Evolutionary conservation across 768 basidiomycete genomes (phyloP).

Genomic region (Epithele typhae): DNA sequence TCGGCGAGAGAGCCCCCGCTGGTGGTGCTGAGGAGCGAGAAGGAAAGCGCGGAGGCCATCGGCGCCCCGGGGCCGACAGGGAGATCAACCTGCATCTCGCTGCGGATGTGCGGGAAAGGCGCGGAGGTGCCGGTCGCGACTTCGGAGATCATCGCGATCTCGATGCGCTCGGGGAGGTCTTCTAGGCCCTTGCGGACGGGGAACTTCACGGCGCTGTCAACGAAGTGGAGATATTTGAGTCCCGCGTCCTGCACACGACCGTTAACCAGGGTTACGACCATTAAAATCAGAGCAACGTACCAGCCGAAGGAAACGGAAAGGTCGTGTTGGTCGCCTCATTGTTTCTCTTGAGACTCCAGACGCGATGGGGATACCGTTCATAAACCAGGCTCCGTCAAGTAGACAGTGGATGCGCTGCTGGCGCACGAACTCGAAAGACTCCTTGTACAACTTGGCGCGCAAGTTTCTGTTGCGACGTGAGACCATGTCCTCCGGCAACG

Average conservation of each 20-base stretch:
- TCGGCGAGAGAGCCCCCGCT: conserved; percentile 73
- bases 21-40: conserved; percentile 63
- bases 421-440: conserved; percentile 86
- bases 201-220: conserved; percentile 78
- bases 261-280: conserved; percentile 2
- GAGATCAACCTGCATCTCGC: conserved; percentile 37
- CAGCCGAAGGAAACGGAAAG: conserved; percentile 86
- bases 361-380: conserved; percentile 60
- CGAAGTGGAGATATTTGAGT: conserved; percentile 78
- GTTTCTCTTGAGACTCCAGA: conserved; percentile 43
- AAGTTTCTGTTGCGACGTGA: conserved; percentile 57
- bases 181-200: conserved; percentile 77
- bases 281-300: conserved; percentile 32
- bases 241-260: conserved; percentile 58
- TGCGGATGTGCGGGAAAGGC: conserved; percentile 53
- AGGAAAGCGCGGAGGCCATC: conserved; percentile 66
- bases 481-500: no score
- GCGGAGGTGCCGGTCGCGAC: conserved; percentile 71
- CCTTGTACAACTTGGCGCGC: conserved; percentile 80
- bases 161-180: conserved; percentile 84
- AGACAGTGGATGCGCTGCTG: conserved; percentile 87
- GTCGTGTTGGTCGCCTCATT: conserved; percentile 52
- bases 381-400: conserved; percentile 89
- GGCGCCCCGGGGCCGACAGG: conserved; percentile 52
- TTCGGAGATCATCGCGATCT: conserved; percentile 74